phyloP scores from a whole-genome alignment of 1,284 basidiomycete species.

The Mycosarcoma mackinlayi region DNA sequence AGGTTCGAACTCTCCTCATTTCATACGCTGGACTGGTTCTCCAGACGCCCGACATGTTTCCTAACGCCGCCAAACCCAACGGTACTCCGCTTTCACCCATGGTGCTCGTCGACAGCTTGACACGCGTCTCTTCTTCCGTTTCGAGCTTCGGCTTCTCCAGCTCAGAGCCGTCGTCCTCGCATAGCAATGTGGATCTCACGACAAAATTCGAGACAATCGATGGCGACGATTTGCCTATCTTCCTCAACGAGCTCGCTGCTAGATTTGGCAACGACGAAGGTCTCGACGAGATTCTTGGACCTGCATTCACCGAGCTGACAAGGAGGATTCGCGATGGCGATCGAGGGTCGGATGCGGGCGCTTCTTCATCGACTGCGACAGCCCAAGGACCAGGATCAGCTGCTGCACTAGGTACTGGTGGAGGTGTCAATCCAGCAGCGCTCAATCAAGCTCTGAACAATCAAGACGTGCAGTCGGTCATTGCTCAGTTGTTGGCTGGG shows the following conservation, averaged over 20 bases:
- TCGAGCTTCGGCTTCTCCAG: constrained; percentile 51
- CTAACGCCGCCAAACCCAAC: constrained; percentile 67
- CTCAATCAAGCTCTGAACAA: constrained; percentile 48
- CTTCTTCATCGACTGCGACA: constrained; percentile 1
- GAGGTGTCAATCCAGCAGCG: constrained; percentile 32
- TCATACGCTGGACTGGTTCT: constrained; percentile 90
- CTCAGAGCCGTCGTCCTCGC: constrained; percentile 19
- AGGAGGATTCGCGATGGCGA: constrained; percentile 57
- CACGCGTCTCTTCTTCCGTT: constrained; percentile 66
- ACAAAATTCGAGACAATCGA: constrained; percentile 64
- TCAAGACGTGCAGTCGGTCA: constrained; percentile 57
- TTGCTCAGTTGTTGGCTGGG: constrained; percentile 54
- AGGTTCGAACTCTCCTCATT: constrained; percentile 74
- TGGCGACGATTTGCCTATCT: constrained; percentile 69
- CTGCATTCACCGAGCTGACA: constrained; percentile 62
- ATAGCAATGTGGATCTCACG: constrained; percentile 26
- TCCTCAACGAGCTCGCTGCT: constrained; percentile 71
- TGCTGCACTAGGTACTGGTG: constrained; percentile 1
- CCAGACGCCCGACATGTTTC: constrained; percentile 91
- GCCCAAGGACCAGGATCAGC: neutral
- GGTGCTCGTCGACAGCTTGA: constrained; percentile 72
- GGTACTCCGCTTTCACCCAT: constrained; percentile 70
- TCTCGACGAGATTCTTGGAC: constrained; percentile 71
- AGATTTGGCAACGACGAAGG: constrained; percentile 69
- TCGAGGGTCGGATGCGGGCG: constrained; percentile 23